phyloP scores from a whole-genome alignment of 306 rosid genomes.

The Argentina anserina region DNA sequence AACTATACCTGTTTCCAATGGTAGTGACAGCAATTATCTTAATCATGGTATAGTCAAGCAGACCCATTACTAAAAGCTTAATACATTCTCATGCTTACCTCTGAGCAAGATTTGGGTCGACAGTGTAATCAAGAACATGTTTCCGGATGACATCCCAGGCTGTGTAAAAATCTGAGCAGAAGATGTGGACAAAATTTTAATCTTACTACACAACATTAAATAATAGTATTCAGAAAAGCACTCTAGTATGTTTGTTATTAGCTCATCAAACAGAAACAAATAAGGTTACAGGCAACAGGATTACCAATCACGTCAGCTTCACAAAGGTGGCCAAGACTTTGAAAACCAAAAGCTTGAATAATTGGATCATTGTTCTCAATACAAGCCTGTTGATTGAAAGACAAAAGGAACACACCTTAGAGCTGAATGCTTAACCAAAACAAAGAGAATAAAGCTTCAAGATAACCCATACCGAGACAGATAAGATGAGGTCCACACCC shows the following conservation, averaged over 20 bases:
- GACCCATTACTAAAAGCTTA: constrained; percentile 16
- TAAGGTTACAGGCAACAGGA: constrained; percentile 19
- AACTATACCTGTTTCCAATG: neutral
- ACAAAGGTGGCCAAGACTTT: constrained; percentile 94
- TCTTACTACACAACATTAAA: constrained; percentile 18
- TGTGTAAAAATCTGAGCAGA: constrained; percentile 81
- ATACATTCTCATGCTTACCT: constrained; percentile 48
- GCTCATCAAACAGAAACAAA: neutral
- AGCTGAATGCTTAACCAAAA: constrained; percentile 28
- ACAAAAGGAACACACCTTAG: constrained; percentile 26
- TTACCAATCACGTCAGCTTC: constrained; percentile 92
- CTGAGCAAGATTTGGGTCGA: constrained; percentile 55
- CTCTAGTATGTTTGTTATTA: neutral
- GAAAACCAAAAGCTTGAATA: constrained; percentile 81
- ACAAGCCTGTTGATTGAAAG: constrained; percentile 58
- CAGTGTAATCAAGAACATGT: constrained; percentile 50
- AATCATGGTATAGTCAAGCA: constrained; percentile 12
- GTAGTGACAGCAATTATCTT: constrained; percentile 3
- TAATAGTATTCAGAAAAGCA: neutral
- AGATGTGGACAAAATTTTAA: constrained; percentile 13
- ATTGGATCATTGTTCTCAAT: constrained; percentile 74
- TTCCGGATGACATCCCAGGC: constrained; percentile 89
- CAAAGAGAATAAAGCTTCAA: constrained; percentile 16
- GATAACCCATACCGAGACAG: constrained; percentile 71
- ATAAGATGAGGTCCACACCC: constrained; percentile 92